These are phyloP conservation scores for Sporothrix sp. DNA, from an alignment of 2,329 filamentous ascomycete genomes.

Conservation along the genomic window DNA sequence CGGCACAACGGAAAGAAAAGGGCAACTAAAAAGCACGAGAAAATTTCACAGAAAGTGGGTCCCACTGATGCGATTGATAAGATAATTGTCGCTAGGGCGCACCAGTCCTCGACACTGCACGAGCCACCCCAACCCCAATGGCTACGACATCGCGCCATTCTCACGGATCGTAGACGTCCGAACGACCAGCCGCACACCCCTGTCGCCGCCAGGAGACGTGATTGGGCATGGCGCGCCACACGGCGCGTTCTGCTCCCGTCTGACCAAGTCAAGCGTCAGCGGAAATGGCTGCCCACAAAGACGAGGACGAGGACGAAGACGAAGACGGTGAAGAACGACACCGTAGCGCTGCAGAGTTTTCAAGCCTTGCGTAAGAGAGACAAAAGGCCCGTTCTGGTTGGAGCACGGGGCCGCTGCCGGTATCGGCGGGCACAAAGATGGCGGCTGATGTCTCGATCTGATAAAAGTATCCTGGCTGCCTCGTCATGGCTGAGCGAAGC, in stretches of 20 bases:
- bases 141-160: constrained; percentile 15
- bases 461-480: background rate
- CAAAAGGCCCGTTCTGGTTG: background rate
- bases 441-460: background rate
- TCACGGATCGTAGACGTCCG: background rate
- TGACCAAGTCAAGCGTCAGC: constrained; percentile 17
- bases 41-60: background rate
- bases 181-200: background rate
- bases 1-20: background rate
- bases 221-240: constrained; percentile 11
- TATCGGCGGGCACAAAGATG: background rate
- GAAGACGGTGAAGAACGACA: no score
- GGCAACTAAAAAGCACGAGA: background rate
- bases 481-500: no score
- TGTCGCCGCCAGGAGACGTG: constrained; percentile 9
- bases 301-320: background rate
- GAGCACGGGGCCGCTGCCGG: background rate
- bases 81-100: constrained; percentile 18
- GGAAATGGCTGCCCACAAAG: constrained; percentile 6
- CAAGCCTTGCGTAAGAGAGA: background rate
- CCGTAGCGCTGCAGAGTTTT: constrained; percentile 10
- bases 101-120: background rate
- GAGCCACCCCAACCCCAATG: no score
- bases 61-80: constrained; percentile 23
- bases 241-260: constrained; percentile 6